Percentiles rank a stretch among this genome's conserved stretches.
Evolutionary conservation across 108 stramenopile genomes (phyloP).

Genomic region (Stephanodiscus triporus): DNA sequence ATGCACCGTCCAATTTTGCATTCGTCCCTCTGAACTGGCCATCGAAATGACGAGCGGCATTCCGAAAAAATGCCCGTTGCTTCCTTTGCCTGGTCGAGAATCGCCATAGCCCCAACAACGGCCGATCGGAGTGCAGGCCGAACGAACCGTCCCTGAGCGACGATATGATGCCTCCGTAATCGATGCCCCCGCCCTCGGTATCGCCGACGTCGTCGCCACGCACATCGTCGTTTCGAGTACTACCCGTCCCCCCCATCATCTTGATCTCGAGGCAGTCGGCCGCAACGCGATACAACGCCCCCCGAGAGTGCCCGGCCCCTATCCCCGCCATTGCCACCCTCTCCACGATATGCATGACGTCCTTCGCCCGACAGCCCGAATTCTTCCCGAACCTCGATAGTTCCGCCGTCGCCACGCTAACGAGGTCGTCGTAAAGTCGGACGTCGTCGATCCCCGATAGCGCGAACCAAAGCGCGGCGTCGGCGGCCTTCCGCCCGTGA

Average conservation of each 20-base stretch:
- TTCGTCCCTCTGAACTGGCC: slow-evolving; percentile 14
- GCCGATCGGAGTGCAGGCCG: slow-evolving; percentile 63
- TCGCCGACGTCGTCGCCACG: slow-evolving; percentile 7
- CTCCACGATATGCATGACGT: slow-evolving; percentile 68
- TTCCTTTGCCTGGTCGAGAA: slow-evolving; percentile 73
- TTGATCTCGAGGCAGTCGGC: slow-evolving; percentile 46
- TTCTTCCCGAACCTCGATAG: slow-evolving; percentile 61
- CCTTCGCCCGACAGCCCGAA: slow-evolving; percentile 64
- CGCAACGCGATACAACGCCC: slow-evolving; percentile 33
- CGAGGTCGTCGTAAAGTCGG: slow-evolving; percentile 50
- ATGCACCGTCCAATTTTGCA: neutral
- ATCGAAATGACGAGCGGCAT: slow-evolving; percentile 57
- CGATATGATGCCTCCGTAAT: slow-evolving; percentile 24
- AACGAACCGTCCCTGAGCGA: slow-evolving; percentile 37
- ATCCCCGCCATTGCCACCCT: slow-evolving; percentile 70
- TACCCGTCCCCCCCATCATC: neutral
- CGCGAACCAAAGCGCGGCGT: slow-evolving; percentile 85
- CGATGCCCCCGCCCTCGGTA: slow-evolving; percentile 16
- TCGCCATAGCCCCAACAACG: slow-evolving; percentile 64
- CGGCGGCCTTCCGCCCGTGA: slow-evolving; percentile 76
- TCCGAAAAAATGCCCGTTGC: slow-evolving; percentile 53
- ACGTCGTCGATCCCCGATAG: slow-evolving; percentile 56
- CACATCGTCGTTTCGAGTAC: neutral
- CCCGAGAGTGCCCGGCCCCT: neutral
- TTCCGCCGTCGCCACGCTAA: slow-evolving; percentile 54